Percentiles rank a stretch among this genome's conserved stretches.
Evolutionary conservation across 768 basidiomycete species (phyloP).

Genomic region (Trametes punicea): DNA sequence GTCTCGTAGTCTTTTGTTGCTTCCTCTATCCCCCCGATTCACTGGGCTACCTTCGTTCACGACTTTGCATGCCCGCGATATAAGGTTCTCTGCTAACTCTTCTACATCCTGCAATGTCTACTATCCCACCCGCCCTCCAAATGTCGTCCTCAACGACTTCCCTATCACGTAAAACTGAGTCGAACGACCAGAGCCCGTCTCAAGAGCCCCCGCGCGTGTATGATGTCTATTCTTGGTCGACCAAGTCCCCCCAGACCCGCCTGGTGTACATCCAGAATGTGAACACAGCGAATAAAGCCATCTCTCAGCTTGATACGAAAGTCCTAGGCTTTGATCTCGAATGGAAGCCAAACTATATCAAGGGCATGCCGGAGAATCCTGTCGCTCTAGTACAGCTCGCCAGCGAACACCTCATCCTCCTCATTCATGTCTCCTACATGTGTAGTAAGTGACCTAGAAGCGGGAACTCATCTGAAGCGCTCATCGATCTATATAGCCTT

Average conservation of each 20-base stretch:
- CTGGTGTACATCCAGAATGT: slow-evolving; percentile 25
- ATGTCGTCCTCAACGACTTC: background rate
- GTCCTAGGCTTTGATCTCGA: slow-evolving; percentile 71
- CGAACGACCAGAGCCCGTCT: background rate
- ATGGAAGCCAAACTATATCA: slow-evolving; percentile 64
- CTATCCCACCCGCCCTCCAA: background rate
- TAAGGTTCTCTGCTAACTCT: background rate
- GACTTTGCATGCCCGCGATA: background rate
- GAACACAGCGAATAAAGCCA: slow-evolving; percentile 16
- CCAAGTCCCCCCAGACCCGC: slow-evolving; percentile 20
- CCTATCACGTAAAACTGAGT: background rate
- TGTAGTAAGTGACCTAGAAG: slow-evolving; percentile 27
- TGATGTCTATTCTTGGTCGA: slow-evolving; percentile 23
- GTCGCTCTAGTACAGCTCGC: slow-evolving; percentile 77
- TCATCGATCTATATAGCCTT: slow-evolving; percentile 6
- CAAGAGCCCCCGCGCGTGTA: slow-evolving; percentile 12
- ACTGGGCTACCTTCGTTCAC: background rate
- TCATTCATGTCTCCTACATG: slow-evolving; percentile 69
- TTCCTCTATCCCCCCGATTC: too few species aligned
- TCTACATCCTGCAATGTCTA: background rate
- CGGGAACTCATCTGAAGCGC: background rate
- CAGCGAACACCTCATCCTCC: slow-evolving; percentile 47
- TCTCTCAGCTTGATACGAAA: slow-evolving; percentile 17
- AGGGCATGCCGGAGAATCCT: slow-evolving; percentile 56
- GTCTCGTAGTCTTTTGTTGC: background rate